Base-by-base conservation (phyloP, 257 asterid species). In the Solanum arcanum region DNA sequence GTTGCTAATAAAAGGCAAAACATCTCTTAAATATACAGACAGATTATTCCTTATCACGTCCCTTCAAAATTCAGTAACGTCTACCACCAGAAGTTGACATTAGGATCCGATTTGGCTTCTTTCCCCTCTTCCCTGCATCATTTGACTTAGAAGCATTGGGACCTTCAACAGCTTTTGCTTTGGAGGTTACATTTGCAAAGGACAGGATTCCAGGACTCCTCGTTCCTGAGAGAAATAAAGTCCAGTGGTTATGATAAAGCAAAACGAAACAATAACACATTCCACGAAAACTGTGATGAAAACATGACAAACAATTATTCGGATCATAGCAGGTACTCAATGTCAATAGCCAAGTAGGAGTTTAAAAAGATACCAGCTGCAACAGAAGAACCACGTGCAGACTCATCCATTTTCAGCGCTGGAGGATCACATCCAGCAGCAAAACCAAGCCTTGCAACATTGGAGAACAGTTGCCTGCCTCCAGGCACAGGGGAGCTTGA, bases 351-450 rank as follows among this genome's bases (percentile, higher is more conserved):
- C 33, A 46, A 86, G 64, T 77, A 14, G 4, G 25, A 80, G 27
- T 25, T 47, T 35, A 25, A 66, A 52, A 44, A 74, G 84, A 86
- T 89, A 91, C 97, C 96, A 83, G 77, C 85, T 16, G 94, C 87
- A 75, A 86, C 87, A 68, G 92, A 81, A 75, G 96, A 89, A 81
- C 89, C 92, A 15, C 59, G 84, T 46, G 88, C 59, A 44, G 91
- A 70, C 68, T 90, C 95, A 27, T 88, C 95, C 8, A 62, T 37
- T 85, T 87, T 93, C 88, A 93, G 85, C 64, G 92, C 88, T 68
- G 97, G 99, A 68, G 98, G 94, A 91, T 94, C 98, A 89, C 93
- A 93, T 47, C 93, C 98, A 56, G 99, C 95, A 46, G 99, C 99
- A 92, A 93, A 96, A 89, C 99, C 99, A 78, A 96, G 94, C 95